Base-by-base conservation (phyloP, 2,329 filamentous ascomycete genomes). In the Penicillium psychrosexuale region DNA sequence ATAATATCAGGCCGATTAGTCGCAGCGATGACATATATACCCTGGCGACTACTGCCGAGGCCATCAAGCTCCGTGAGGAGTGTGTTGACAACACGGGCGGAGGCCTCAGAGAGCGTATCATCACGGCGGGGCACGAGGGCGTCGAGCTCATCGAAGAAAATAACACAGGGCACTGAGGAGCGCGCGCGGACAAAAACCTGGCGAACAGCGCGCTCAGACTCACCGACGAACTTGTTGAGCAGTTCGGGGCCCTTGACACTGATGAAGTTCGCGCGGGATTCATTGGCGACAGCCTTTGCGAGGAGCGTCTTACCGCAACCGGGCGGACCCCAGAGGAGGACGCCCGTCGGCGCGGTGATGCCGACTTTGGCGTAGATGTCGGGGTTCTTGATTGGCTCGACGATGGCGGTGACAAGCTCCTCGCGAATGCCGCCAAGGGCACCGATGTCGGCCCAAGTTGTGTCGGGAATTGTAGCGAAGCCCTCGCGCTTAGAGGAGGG, bases 91-190 rank as follows among this genome's bases (percentile, higher is more conserved):
- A 99, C 90, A 33, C 94, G 85, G 1, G 90, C 86, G 44, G 89
- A 90, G 6, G 91, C 88, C 70, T 97, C 93, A 2, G 87, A 90
- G 2, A 90, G 83, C 1, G 82, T 81, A 52, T 88, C 88, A 67
- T 93, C 91, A 51, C 94, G 86, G 48, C 86, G 86, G 0, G 93
- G 92, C 0, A 94, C 92, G 3, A 99, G 79, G 0, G 94, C 93
- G 73, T 99, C 94, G 49, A 99, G 83, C 75, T 99, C 94, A 71
- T 99, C 94, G 69, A 99, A 97, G 82, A 99, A 97, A 55, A 99
- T 87, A 51, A 99, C 91, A 69, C 93, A 97, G 0, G 94, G 94
- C 0, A 91, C 83, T 8, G 89, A 93, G 0, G 89, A 89, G 48
- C 92, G 84, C 0, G 94, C 94, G 15, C 93, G 87, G 60, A 87